Percentiles rank a stretch among this genome's conserved stretches.
phyloP scores from a whole-genome alignment of 2,329 filamentous ascomycete species.

The Aspergillus sp. region DNA sequence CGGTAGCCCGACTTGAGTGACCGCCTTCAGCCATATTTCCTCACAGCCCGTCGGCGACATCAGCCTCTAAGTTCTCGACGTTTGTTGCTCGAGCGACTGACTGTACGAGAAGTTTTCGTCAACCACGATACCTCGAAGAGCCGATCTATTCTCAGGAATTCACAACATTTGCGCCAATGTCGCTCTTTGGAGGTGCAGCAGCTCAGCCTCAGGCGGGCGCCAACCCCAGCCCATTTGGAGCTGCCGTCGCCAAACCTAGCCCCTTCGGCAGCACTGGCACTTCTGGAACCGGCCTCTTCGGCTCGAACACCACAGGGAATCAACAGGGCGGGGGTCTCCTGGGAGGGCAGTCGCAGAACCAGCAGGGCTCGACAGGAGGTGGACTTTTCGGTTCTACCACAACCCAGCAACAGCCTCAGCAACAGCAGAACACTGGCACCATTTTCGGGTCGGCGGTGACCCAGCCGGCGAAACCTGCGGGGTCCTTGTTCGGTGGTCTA shows the following conservation, averaged over 20 bases:
- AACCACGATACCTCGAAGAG: background rate
- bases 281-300: conserved; percentile 36
- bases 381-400: conserved; percentile 25
- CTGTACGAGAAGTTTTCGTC: background rate
- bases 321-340: conserved; percentile 16
- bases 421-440: conserved; percentile 15
- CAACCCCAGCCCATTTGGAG: conserved; percentile 28
- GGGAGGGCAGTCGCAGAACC: conserved; percentile 21
- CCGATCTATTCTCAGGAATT: no score
- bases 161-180: background rate
- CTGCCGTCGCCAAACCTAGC: conserved; percentile 33
- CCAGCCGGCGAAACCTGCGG: conserved; percentile 30
- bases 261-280: conserved; percentile 36
- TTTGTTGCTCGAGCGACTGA: background rate
- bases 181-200: conserved; percentile 23
- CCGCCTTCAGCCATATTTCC: background rate
- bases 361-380: conserved; percentile 22
- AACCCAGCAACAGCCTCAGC: conserved; percentile 20
- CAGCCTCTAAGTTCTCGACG: background rate
- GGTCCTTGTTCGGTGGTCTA: conserved; percentile 28
- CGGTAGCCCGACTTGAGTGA: background rate
- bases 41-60: background rate
- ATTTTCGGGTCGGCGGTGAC: conserved; percentile 26
- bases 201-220: conserved; percentile 19
- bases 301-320: conserved; percentile 15